These are phyloP conservation scores for Digitaria exilis DNA, from an alignment of 202 grass and related monocot species.

Conservation along the genomic window DNA sequence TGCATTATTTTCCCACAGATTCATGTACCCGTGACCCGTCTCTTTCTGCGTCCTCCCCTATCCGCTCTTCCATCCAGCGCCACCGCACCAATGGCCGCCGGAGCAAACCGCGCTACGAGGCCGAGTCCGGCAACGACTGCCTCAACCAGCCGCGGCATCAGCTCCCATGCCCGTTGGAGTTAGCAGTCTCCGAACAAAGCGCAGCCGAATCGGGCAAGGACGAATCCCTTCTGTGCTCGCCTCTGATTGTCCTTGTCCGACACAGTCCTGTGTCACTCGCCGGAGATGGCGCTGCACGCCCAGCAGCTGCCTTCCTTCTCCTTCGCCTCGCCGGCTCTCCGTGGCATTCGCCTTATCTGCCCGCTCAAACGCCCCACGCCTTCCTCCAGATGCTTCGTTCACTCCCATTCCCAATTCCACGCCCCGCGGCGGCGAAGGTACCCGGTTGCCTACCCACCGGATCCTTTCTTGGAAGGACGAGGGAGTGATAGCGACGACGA, in stretches of 20 bases:
- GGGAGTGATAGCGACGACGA: not conserved
- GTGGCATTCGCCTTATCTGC: not conserved
- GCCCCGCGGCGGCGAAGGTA: not conserved
- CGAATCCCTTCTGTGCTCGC: not conserved
- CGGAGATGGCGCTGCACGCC: conserved; percentile 26
- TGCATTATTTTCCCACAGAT: too few relatives aligned
- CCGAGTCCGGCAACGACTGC: too few relatives aligned
- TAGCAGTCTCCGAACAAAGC: too few relatives aligned
- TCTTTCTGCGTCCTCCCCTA: too few relatives aligned
- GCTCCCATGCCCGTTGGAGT: too few relatives aligned
- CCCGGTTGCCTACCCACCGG: not conserved
- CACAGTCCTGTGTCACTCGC: not conserved
- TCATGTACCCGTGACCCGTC: too few relatives aligned
- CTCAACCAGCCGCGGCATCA: too few relatives aligned
- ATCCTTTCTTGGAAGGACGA: not conserved
- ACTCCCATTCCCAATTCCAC: not conserved
- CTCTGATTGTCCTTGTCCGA: not conserved
- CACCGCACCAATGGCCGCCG: too few relatives aligned
- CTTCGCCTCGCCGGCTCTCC: conserved; percentile 1
- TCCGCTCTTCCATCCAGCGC: too few relatives aligned
- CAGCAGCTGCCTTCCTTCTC: conserved; percentile 13
- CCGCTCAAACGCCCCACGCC: not conserved
- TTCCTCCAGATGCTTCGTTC: conserved; percentile 30
- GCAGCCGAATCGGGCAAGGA: too few relatives aligned
- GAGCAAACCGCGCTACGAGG: too few relatives aligned